Percentiles rank a stretch among this genome's conserved stretches.
Conservation (phyloP, 2,329 filamentous ascomycete species). For the Ophiosphaerella herpotricha region DNA sequence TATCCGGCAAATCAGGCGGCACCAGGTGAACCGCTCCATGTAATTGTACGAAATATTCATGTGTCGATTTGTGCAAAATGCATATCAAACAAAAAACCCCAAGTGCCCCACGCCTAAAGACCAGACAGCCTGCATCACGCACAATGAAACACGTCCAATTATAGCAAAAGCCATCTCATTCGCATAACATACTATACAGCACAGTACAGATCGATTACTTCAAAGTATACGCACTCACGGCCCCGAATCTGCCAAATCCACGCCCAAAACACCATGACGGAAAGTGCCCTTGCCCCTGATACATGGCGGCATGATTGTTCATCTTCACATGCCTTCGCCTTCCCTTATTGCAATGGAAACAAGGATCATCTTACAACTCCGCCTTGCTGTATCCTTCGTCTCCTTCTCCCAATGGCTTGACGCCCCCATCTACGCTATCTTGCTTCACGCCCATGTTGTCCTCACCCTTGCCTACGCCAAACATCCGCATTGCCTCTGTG, state of each 20-base stretch:
- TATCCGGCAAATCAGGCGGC: background rate
- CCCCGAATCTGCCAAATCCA: background rate
- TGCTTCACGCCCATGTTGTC: constrained; percentile 41
- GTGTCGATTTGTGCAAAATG: constrained; percentile 8
- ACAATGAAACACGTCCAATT: no score
- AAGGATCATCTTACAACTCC: constrained; percentile 32
- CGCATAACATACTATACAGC: background rate
- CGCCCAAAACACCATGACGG: background rate
- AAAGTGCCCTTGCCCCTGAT: background rate
- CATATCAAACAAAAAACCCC: no score
- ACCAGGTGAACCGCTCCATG: no score
- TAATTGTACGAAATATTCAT: background rate
- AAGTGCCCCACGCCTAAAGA: no score
- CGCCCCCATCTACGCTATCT: constrained; percentile 30
- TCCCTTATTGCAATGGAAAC: no score
- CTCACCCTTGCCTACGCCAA: constrained; percentile 45
- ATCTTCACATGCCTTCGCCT: background rate
- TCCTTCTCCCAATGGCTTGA: constrained; percentile 38
- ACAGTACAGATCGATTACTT: no score
- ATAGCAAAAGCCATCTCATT: no score
- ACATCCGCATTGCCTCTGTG: constrained; percentile 39
- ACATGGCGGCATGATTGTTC: background rate
- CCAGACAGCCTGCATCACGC: no score
- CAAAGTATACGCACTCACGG: no score
- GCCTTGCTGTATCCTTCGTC: constrained; percentile 39